Evolutionary conservation across 345 rosid genomes (phyloP).

Genomic region (Orychophragmus violaceus): DNA sequence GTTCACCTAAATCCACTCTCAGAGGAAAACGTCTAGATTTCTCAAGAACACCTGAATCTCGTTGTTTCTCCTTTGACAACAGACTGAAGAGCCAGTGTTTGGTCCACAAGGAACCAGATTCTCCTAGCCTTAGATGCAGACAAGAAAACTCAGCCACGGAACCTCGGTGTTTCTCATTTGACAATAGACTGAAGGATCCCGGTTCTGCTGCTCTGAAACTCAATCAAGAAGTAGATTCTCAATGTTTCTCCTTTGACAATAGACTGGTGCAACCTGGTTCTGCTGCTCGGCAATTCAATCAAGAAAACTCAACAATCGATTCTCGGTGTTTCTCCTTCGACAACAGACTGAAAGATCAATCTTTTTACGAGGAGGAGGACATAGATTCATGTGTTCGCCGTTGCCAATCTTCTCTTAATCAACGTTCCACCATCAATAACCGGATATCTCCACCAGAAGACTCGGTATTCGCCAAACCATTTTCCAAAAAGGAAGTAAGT

Average conservation of each 20-base stretch:
- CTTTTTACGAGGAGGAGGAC: slow-evolving; percentile 33
- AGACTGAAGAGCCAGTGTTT: slow-evolving; percentile 34
- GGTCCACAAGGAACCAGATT: slow-evolving; percentile 32
- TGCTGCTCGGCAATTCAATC: slow-evolving; percentile 25
- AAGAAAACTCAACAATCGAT: slow-evolving; percentile 36
- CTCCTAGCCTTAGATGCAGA: slow-evolving; percentile 20
- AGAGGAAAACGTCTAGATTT: slow-evolving; percentile 39
- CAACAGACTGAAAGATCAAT: slow-evolving; percentile 39
- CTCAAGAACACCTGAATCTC: slow-evolving; percentile 34
- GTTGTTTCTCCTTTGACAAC: slow-evolving; percentile 36
- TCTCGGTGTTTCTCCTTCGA: slow-evolving; percentile 40
- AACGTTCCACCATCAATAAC: slow-evolving; percentile 45
- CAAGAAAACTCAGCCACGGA: slow-evolving; percentile 5
- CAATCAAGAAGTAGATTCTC: slow-evolving; percentile 37
- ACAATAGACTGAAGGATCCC: slow-evolving; percentile 9
- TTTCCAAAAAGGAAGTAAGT: too few relatives aligned
- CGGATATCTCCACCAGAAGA: slow-evolving; percentile 38
- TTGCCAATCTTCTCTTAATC: slow-evolving; percentile 80
- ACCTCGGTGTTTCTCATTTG: slow-evolving; percentile 30
- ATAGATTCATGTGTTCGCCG: slow-evolving; percentile 64
- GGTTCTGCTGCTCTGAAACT: background rate
- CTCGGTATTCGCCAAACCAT: too few relatives aligned
- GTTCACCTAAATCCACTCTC: slow-evolving; percentile 44
- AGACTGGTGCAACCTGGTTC: slow-evolving; percentile 8
- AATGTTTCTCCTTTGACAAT: slow-evolving; percentile 31